A percentile compares a stretch with the other conserved stretches of the same genome.
Evolutionary conservation across 2,329 filamentous ascomycete genomes (phyloP).

Genomic region (Fusarium penzigii): DNA sequence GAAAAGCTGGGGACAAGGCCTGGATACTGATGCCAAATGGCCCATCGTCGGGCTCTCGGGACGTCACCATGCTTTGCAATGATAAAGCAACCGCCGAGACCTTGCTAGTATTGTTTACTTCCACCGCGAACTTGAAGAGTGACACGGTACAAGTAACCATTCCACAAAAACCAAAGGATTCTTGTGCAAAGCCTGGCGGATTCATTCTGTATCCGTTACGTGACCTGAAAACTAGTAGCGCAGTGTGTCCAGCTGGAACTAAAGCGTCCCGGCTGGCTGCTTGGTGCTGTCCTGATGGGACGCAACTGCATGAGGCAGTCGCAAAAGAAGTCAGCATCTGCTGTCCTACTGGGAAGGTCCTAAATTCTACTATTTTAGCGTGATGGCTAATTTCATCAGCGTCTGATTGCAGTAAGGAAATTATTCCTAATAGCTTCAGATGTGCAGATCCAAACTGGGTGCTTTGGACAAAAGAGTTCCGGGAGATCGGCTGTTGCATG

Average conservation of each 20-base stretch:
- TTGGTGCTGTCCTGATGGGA: slow-evolving; percentile 18
- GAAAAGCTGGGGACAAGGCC: not conserved
- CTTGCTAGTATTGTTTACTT: slow-evolving; percentile 8
- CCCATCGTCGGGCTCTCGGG: not conserved
- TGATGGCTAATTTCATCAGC: slow-evolving; percentile 4
- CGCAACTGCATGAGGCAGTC: slow-evolving; percentile 5
- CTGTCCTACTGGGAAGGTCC: slow-evolving; percentile 13
- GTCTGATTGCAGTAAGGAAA: slow-evolving; percentile 3
- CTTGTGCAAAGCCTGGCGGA: slow-evolving; percentile 9
- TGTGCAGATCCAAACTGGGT: slow-evolving; percentile 10
- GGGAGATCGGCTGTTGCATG: slow-evolving; percentile 13
- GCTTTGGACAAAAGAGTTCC: slow-evolving; percentile 11
- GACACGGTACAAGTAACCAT: slow-evolving; percentile 7
- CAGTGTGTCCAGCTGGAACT: slow-evolving; percentile 3
- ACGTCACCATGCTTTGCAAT: slow-evolving; percentile 4
- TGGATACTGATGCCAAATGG: slow-evolving; percentile 10
- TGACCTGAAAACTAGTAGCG: slow-evolving; percentile 2
- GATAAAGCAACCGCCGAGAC: not conserved
- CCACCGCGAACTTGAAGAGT: slow-evolving; percentile 1
- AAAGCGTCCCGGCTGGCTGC: not conserved
- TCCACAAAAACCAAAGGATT: not conserved
- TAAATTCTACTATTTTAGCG: not conserved
- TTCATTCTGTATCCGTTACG: slow-evolving; percentile 10
- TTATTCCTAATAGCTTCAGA: slow-evolving; percentile 8
- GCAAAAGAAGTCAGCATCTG: slow-evolving; percentile 8